Evolutionary conservation across 345 rosid species (phyloP).

Genomic region (Gossypium raimondii): DNA sequence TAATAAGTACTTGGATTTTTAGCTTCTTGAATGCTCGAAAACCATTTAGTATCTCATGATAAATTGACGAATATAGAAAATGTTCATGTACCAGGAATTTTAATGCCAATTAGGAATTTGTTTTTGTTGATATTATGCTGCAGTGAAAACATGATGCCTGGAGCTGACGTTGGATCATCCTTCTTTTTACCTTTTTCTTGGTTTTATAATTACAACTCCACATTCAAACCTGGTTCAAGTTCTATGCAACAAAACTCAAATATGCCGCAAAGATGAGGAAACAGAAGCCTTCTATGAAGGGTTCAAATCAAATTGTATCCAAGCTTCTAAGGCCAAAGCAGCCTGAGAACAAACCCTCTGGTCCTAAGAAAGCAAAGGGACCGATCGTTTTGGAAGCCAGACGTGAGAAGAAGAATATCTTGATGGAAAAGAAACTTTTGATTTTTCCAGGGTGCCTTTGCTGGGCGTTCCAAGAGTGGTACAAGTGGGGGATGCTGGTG

Average conservation of each 20-base stretch:
- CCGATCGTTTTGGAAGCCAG: constrained; percentile 33
- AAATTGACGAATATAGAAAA: neutral
- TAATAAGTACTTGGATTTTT: neutral
- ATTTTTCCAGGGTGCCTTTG: constrained; percentile 49
- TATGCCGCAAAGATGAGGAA: constrained; percentile 24
- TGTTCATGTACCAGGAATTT: neutral
- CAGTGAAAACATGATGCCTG: constrained; percentile 32
- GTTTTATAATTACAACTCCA: constrained; percentile 31
- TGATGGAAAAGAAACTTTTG: constrained; percentile 28
- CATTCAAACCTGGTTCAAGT: constrained; percentile 23
- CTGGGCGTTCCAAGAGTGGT: constrained; percentile 44
- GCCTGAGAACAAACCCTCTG: constrained; percentile 33
- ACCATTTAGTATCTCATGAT: neutral
- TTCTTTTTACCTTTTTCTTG: constrained; percentile 21
- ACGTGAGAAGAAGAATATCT: constrained; percentile 45
- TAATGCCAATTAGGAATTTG: neutral
- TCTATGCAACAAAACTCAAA: constrained; percentile 27
- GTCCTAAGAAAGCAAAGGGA: constrained; percentile 28
- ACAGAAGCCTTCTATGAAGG: constrained; percentile 24
- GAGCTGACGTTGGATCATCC: constrained; percentile 23
- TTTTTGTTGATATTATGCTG: constrained; percentile 8
- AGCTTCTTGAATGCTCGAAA: neutral
- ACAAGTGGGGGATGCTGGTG: constrained; percentile 47
- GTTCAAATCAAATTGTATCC: constrained; percentile 26
- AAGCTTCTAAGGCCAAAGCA: constrained; percentile 38